Evolutionary conservation across 2,329 filamentous ascomycete genomes (phyloP).

Genomic region (Hymenoscyphus albidus): DNA sequence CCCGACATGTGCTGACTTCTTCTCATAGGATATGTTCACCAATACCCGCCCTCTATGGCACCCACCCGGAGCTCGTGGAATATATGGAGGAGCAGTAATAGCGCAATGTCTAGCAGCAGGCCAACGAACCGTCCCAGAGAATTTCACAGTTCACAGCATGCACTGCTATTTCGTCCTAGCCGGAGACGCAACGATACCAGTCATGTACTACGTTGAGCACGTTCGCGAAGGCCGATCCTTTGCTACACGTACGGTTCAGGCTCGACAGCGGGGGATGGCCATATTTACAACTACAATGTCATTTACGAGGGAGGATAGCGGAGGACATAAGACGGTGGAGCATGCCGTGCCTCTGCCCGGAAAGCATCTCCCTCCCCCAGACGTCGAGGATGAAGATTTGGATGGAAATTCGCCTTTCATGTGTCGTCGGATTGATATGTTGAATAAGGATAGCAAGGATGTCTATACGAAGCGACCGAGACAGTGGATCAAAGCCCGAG

Average conservation of each 20-base stretch:
- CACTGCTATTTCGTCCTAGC: constrained; percentile 99
- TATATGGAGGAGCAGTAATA: constrained; percentile 91
- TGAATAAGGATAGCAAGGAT: constrained; percentile 47
- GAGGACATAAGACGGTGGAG: constrained; percentile 49
- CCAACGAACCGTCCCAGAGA: constrained; percentile 75
- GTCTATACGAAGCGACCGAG: constrained; percentile 65
- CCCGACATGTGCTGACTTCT: constrained; percentile 12
- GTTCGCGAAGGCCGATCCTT: constrained; percentile 88
- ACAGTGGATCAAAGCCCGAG: constrained; percentile 72
- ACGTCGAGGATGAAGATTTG: constrained; percentile 43
- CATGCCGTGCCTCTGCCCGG: constrained; percentile 62
- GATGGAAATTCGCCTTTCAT: constrained; percentile 50
- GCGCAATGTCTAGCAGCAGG: constrained; percentile 87
- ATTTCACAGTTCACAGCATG: constrained; percentile 90
- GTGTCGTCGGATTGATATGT: constrained; percentile 51
- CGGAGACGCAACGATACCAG: constrained; percentile 77
- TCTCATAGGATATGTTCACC: constrained; percentile 77
- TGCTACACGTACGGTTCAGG: constrained; percentile 92
- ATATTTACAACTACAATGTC: constrained; percentile 97
- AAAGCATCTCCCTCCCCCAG: constrained; percentile 34
- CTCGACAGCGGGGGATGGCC: constrained; percentile 77
- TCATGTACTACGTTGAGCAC: constrained; percentile 92
- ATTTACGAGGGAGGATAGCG: constrained; percentile 67
- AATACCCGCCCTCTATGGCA: constrained; percentile 92
- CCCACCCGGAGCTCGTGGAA: constrained; percentile 83